Evolutionary conservation across 495 filamentous ascomycete species (phyloP), one percentile per base, ranked within the genome.

Genomic region (Acidomyces sp.): DNA sequence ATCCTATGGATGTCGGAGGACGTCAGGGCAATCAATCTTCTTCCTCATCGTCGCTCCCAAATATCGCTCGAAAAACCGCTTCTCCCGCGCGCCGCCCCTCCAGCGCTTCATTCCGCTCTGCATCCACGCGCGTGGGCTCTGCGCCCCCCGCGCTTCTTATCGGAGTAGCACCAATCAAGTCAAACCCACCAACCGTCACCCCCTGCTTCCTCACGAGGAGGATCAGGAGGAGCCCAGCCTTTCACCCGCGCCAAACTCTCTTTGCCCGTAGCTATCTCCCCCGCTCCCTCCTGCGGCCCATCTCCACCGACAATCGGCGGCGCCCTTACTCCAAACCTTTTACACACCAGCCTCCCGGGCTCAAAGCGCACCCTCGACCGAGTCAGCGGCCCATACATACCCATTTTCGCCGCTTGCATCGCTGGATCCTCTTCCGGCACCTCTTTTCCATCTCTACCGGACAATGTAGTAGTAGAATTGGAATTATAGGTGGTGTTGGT

Each of bases 361-460:
- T 77, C 80, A 53, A 93, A 95, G 4, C 76, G 70, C n/a, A 70
- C 45, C 1, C 66, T 64, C 5, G 67, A 74, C 32, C 90, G 65
- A 2, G 90, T 97, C 74, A 95, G 69, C 1, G 75, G 69, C 0
- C 90, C 90, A 59, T 83, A 96, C 85, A 96, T 93, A 19, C 85
- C 85, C 49, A 94, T 56, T 45, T 71, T 79, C n/a, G 90, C 90
- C 4, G 90, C 90, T 48, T 82, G 75, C 44, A 85, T 82, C 3
- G 84, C 83, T 0, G 88, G 84, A 45, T 90, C 79, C 41, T 78
- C 68, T 1, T 69, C 65, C n/a, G n/a, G n/a, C n/a, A n/a, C n/a
- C n/a, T n/a, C n/a, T n/a, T n/a, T n/a, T n/a, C n/a, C n/a, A n/a
- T n/a, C n/a, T n/a, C n/a, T n/a, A n/a, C n/a, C n/a, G n/a, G n/a